Evolutionary conservation across 345 rosid species (phyloP).

Genomic region (Brassica incana): DNA sequence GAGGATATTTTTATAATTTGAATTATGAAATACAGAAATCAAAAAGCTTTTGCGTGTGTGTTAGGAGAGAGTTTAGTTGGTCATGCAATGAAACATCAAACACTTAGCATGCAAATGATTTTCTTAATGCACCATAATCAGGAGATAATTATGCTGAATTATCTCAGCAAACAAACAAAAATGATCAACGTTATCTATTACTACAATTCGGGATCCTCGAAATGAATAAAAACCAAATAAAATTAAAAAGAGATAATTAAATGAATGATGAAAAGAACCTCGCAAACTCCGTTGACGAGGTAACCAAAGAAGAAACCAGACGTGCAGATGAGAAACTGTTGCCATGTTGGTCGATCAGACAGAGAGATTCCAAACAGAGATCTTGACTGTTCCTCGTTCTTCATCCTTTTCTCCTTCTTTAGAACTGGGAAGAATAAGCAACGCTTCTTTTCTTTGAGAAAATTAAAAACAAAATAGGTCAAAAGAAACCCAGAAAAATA

Average conservation of each 20-base stretch:
- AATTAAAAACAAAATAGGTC: neutral
- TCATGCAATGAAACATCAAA: conserved; percentile 30
- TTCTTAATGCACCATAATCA: neutral
- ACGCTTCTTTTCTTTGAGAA: neutral
- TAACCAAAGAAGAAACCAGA: conserved; percentile 97
- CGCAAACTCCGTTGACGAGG: conserved; percentile 91
- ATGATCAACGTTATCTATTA: neutral
- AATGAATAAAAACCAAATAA: neutral
- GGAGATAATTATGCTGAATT: neutral
- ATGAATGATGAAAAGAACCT: conserved; percentile 46
- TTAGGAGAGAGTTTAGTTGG: conserved; percentile 23
- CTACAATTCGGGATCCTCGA: neutral
- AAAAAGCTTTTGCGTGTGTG: neutral
- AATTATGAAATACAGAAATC: neutral
- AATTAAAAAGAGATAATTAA: neutral
- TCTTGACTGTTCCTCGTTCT: conserved; percentile 60
- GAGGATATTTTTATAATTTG: neutral
- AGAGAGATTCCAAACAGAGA: conserved; percentile 77
- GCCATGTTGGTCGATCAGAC: conserved; percentile 72
- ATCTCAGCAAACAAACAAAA: neutral
- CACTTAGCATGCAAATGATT: conserved; percentile 25
- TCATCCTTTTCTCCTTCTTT: conserved; percentile 42
- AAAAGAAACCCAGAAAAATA: conserved; percentile 20
- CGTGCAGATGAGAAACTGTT: conserved; percentile 86
- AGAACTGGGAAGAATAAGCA: neutral